phyloP scores from a whole-genome alignment of 495 filamentous ascomycete genomes.

The Apiosordaria backusii region DNA sequence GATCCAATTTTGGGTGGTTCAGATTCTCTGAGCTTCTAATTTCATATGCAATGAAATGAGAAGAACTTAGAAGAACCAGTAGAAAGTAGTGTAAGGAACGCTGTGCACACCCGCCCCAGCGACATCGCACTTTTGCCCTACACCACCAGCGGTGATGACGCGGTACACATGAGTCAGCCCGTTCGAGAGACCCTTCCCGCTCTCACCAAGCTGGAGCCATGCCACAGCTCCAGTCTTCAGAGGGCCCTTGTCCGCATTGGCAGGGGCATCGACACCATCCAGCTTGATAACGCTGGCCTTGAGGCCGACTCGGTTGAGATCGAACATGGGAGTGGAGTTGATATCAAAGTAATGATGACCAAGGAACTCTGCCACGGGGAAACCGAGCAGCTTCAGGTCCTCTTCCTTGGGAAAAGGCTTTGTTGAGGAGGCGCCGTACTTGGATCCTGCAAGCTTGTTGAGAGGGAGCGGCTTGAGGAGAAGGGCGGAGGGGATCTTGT shows the following conservation, averaged over 20 bases:
- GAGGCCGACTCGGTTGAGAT: conserved; percentile 40
- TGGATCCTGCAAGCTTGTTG: conserved; percentile 35
- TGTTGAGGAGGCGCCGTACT: conserved; percentile 33
- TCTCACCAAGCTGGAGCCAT: conserved; percentile 59
- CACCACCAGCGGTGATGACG: conserved; percentile 64
- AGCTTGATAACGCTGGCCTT: conserved; percentile 46
- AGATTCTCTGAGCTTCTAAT: not conserved
- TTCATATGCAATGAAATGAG: too few species aligned
- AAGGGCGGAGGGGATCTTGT: conserved; percentile 30
- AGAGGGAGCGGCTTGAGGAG: conserved; percentile 38
- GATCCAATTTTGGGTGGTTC: not conserved
- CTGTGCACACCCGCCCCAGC: conserved; percentile 39
- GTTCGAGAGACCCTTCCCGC: conserved; percentile 39
- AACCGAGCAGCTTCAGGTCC: conserved; percentile 29
- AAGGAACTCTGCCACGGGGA: conserved; percentile 37
- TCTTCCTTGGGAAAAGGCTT: conserved; percentile 41
- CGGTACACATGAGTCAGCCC: conserved; percentile 60
- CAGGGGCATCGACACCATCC: conserved; percentile 50
- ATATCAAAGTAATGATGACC: conserved; percentile 66
- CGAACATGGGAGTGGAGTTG: conserved; percentile 53
- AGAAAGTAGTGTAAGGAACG: conserved; percentile 65
- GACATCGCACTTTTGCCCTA: conserved; percentile 45
- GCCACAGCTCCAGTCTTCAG: conserved; percentile 52
- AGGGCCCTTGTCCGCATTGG: conserved; percentile 41
- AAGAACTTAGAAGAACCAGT: conserved; percentile 59